Conservation (phyloP, 1,139 yeast genomes). For the Diutina ranongensis region DNA sequence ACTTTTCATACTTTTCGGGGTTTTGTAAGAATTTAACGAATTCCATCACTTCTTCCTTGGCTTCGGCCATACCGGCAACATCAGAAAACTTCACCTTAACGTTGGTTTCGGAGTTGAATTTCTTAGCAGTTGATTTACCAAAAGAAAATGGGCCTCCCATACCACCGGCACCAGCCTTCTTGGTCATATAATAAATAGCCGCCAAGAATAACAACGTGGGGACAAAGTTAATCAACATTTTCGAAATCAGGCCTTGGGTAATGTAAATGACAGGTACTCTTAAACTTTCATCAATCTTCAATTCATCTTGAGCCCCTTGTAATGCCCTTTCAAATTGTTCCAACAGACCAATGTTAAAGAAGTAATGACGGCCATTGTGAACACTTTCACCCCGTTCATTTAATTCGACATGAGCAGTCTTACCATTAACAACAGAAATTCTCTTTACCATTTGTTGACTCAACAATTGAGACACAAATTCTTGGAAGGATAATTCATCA, state of each 20-base stretch:
- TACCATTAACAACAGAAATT: conserved; percentile 65
- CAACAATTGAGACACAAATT: conserved; percentile 71
- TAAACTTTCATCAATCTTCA: conserved; percentile 46
- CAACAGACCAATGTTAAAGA: conserved; percentile 63
- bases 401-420: conserved; percentile 63
- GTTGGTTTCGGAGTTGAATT: conserved; percentile 60
- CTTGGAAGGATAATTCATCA: conserved; percentile 67
- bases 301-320: conserved; percentile 47
- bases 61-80: conserved; percentile 78
- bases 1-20: conserved; percentile 59
- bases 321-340: conserved; percentile 63
- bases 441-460: conserved; percentile 76
- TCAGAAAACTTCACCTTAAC: conserved; percentile 65
- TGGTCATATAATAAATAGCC: conserved; percentile 60
- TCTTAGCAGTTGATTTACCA: conserved; percentile 59
- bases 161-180: conserved; percentile 36
- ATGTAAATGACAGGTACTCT: conserved; percentile 55
- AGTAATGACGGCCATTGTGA: conserved; percentile 36
- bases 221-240: conserved; percentile 45
- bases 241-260: conserved; percentile 47
- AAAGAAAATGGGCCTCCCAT: conserved; percentile 52
- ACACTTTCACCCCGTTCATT: conserved; percentile 16
- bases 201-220: conserved; percentile 65
- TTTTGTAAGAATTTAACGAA: conserved; percentile 69
- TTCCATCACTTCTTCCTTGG: conserved; percentile 78